Conservation (phyloP, 2,329 filamentous ascomycete species). For the Lecanicillium sp. region DNA sequence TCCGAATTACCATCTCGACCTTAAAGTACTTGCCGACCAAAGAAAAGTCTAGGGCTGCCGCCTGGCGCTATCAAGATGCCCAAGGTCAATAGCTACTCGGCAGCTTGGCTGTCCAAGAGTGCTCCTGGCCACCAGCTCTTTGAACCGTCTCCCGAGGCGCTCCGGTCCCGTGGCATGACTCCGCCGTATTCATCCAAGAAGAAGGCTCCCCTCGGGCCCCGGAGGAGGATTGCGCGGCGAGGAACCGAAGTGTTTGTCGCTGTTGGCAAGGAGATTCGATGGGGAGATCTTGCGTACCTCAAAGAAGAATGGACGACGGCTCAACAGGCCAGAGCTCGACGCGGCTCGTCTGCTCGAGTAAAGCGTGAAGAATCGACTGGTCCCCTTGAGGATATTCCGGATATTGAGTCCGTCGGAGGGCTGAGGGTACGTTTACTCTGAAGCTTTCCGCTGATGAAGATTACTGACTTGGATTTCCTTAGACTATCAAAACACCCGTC, state of each 20-base stretch:
- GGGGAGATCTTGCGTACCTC: constrained; percentile 74
- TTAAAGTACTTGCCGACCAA: no score
- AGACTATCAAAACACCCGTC: constrained; percentile 71
- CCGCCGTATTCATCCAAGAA: constrained; percentile 34
- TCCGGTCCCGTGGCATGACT: constrained; percentile 28
- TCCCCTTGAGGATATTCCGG: constrained; percentile 22
- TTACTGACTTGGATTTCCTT: constrained; percentile 7
- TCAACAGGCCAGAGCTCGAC: constrained; percentile 20
- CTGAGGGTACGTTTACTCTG: constrained; percentile 22
- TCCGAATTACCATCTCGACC: no score
- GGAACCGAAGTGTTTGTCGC: constrained; percentile 86
- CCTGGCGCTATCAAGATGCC: constrained; percentile 52
- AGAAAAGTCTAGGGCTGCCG: no score
- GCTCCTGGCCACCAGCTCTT: constrained; percentile 76
- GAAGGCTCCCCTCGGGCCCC: constrained; percentile 38
- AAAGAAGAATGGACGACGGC: constrained; percentile 49
- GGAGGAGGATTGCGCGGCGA: constrained; percentile 65
- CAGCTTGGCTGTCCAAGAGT: constrained; percentile 74
- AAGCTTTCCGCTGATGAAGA: no score
- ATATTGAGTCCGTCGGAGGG: constrained; percentile 19
- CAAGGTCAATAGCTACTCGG: constrained; percentile 76
- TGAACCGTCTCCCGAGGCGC: constrained; percentile 34
- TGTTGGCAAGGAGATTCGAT: constrained; percentile 81
- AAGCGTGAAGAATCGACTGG: constrained; percentile 39
- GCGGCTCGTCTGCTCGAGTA: constrained; percentile 27